A percentile compares a stretch with the other conserved stretches of the same genome.
phyloP scores from a whole-genome alignment of 768 basidiomycete genomes.

The Rhodosporidiobolus odoratus region DNA sequence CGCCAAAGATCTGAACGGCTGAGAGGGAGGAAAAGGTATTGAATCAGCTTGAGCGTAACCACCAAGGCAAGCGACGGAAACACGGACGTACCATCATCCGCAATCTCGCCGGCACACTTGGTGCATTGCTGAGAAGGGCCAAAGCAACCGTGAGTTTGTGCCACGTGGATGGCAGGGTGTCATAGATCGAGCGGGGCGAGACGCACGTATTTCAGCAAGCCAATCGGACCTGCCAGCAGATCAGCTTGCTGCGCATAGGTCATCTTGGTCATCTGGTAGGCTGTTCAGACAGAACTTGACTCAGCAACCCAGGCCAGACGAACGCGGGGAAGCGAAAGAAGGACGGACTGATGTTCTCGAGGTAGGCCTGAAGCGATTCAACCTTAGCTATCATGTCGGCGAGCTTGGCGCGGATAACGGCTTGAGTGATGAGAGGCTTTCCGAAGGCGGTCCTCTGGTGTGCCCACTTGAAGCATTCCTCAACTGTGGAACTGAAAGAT shows the following conservation, averaged over 20 bases:
- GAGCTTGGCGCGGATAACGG: constrained; percentile 39
- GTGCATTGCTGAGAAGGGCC: constrained; percentile 16
- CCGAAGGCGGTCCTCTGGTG: constrained; percentile 39
- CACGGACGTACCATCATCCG: constrained; percentile 50
- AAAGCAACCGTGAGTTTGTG: neutral
- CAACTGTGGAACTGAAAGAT: neutral
- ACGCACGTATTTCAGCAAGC: constrained; percentile 26
- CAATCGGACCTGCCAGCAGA: constrained; percentile 37
- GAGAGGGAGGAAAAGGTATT: neutral
- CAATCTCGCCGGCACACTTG: constrained; percentile 21
- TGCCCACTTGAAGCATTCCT: constrained; percentile 39
- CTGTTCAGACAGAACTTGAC: constrained; percentile 5
- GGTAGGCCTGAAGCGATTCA: constrained; percentile 72
- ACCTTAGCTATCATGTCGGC: constrained; percentile 57
- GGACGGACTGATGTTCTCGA: constrained; percentile 65
- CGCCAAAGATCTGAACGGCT: constrained; percentile 77
- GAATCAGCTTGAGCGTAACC: neutral
- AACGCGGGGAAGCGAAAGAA: constrained; percentile 56
- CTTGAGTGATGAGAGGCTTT: constrained; percentile 31
- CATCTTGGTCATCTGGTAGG: constrained; percentile 36
- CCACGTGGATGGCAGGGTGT: neutral
- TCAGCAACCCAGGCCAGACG: neutral
- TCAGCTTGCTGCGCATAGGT: constrained; percentile 37
- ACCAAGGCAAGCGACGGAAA: neutral
- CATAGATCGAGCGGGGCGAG: neutral